phyloP scores from a whole-genome alignment of 1,284 basidiomycete genomes.

The Uromyces viciae-fabae region DNA sequence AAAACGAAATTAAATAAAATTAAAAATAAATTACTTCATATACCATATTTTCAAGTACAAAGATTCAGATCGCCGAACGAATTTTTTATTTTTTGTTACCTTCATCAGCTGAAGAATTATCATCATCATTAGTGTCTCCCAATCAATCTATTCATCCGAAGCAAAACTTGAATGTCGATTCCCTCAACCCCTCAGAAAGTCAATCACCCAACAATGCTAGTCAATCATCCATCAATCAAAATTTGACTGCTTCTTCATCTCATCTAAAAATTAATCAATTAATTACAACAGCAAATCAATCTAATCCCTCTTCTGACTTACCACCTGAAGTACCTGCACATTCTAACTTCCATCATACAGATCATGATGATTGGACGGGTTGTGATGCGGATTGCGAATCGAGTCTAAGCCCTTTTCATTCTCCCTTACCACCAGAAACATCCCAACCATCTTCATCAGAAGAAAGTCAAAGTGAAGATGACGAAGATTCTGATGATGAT shows the following conservation, averaged over 20 bases:
- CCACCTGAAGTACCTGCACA: background rate
- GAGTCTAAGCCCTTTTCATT: background rate
- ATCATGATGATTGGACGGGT: background rate
- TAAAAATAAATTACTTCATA: no score
- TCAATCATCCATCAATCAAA: no score
- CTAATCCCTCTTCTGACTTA: background rate
- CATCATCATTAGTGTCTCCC: constrained; percentile 40
- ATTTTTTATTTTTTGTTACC: constrained; percentile 92
- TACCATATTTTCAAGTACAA: constrained; percentile 66
- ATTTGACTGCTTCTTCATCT: background rate
- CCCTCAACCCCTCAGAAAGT: background rate
- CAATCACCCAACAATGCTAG: background rate
- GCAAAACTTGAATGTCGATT: background rate
- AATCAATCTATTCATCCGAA: constrained; percentile 32
- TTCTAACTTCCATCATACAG: background rate
- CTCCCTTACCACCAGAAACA: background rate
- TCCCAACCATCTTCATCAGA: background rate
- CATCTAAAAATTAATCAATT: no score
- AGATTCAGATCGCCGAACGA: constrained; percentile 96
- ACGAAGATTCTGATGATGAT: constrained; percentile 44
- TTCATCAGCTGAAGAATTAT: constrained; percentile 52
- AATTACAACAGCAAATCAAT: background rate
- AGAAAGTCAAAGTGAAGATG: constrained; percentile 17
- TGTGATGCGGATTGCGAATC: constrained; percentile 13
- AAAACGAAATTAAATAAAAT: no score